Percentiles rank a stretch among this genome's conserved stretches.
phyloP scores from a whole-genome alignment of 345 rosid genomes.

The Euphorbia tirucalli region DNA sequence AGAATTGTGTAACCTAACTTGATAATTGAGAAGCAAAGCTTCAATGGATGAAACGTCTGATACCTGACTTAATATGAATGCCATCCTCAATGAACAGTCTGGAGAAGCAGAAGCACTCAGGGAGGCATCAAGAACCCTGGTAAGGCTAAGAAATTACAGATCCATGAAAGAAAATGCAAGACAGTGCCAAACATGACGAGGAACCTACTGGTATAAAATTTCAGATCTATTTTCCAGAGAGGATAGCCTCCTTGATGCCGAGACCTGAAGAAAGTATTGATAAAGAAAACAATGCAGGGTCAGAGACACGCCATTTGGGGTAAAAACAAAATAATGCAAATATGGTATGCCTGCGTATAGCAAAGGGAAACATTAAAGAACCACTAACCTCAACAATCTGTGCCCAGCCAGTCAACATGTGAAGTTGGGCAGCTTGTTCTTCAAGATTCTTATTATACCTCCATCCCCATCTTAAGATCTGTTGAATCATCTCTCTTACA shows the following conservation, averaged over 20 bases:
- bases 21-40: background rate
- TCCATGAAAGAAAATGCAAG: conserved; percentile 16
- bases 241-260: conserved; percentile 77
- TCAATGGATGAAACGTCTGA: background rate
- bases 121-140: conserved; percentile 89
- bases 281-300: conserved; percentile 15
- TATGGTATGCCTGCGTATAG: background rate
- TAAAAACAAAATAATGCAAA: background rate
- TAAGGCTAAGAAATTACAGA: conserved; percentile 28
- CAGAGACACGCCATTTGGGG: conserved; percentile 1
- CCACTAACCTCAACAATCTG: conserved; percentile 79
- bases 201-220: conserved; percentile 68
- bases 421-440: conserved; percentile 98
- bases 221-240: conserved; percentile 71
- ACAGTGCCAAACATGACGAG: conserved; percentile 13
- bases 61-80: conserved; percentile 79
- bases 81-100: conserved; percentile 93
- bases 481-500: conserved; percentile 73
- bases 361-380: background rate
- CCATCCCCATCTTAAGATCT: conserved; percentile 95
- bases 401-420: conserved; percentile 96
- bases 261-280: conserved; percentile 39
- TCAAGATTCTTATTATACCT: conserved; percentile 88
- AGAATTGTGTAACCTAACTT: background rate
- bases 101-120: conserved; percentile 90